Evolutionary conservation across 805 yeast species (phyloP), one percentile per base, ranked within the genome.

Genomic region (Wickerhamiella alocasiicola): DNA sequence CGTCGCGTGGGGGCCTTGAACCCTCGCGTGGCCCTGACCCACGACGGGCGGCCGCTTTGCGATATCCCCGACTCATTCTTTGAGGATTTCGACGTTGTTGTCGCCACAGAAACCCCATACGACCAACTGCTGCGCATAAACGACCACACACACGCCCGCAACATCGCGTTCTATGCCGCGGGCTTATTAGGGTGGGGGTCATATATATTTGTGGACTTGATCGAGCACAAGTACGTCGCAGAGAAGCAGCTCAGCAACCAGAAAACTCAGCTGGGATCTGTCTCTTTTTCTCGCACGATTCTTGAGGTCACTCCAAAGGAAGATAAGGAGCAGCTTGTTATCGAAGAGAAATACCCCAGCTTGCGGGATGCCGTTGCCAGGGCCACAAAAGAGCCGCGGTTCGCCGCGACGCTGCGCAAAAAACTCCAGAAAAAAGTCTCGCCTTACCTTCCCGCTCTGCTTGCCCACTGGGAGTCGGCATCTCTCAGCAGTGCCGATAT

Each of bases 171-270:
- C 23, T 84, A 81, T 55, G 67, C 72, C 12, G 62, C 81, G 1
- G 78, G 77, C 0, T 54, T 75, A 2, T 79, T 79, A 56, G 99
- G 98, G 0, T 62, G 87, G 54, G 84, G 71, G 56, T 95, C 95
- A 1, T 81, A 73, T 52, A 69, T 83, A 1, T 78, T 87, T 55
- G 74, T 76, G 3, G 99, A 91, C 59, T 65, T 88, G 45, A 71
- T 83, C 9, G 56, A 65, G 35, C 84, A 82, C 58, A 64, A 66
- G 24, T 65, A 51, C 49, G 42, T 49, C 9, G 49, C 56, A 39
- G 56, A 54, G 33, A 46, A 47, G 33, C 30, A 40, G 6, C 24
- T 3, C 12, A 12, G 26, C 15, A 28, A 16, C 30, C 24, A n/a
- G 3, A 55, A 69, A n/a, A 70, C 80, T 9, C 61, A 64, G 39